phyloP scores from a whole-genome alignment of 305 asterid species.

The Fraxinus baroniana region DNA sequence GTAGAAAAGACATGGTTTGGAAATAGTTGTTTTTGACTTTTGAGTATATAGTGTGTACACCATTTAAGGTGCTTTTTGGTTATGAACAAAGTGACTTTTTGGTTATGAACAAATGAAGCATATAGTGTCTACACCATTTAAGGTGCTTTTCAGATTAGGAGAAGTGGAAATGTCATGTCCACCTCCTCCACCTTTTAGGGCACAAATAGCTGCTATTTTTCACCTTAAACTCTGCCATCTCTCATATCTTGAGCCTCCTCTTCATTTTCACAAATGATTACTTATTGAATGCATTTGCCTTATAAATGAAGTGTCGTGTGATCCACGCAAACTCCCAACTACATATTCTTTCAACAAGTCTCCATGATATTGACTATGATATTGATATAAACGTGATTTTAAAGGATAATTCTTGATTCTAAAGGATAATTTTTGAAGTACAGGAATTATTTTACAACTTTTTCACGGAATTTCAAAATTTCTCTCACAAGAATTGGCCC shows the following conservation, averaged over 20 bases:
- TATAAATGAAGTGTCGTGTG: neutral
- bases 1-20: neutral
- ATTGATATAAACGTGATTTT: too few species aligned
- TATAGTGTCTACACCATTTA: neutral
- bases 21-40: neutral
- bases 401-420: too few species aligned
- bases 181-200: neutral
- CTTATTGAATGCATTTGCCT: neutral
- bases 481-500: too few species aligned
- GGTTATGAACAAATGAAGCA: neutral
- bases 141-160: neutral
- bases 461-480: too few species aligned
- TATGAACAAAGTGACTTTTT: neutral
- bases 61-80: too few species aligned
- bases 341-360: neutral
- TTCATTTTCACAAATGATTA: neutral
- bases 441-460: too few species aligned
- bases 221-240: neutral
- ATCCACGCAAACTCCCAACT: neutral
- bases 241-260: neutral
- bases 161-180: neutral
- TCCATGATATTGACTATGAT: neutral
- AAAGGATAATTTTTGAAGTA: too few species aligned
- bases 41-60: neutral
- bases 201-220: neutral